phyloP scores from a whole-genome alignment of 1,139 yeast genomes.

The Protomyces pachydermus region DNA sequence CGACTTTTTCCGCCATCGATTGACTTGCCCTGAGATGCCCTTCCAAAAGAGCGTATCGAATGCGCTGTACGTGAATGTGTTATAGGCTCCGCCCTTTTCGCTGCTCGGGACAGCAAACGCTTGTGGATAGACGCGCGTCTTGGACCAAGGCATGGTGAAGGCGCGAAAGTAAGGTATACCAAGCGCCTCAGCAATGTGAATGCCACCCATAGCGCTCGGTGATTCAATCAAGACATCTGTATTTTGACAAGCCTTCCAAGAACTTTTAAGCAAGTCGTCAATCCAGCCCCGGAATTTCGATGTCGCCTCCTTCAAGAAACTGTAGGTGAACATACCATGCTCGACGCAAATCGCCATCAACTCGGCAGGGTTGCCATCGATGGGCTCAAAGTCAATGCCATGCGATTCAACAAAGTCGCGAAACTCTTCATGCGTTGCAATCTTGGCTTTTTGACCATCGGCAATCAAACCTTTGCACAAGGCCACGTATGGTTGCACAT shows the following conservation, averaged over 20 bases:
- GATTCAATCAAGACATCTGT: conserved; percentile 84
- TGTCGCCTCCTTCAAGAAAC: conserved; percentile 78
- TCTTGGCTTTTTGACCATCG: conserved; percentile 79
- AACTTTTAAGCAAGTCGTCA: conserved; percentile 56
- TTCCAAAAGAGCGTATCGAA: conserved; percentile 93
- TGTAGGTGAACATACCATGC: conserved; percentile 80
- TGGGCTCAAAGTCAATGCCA: conserved; percentile 61
- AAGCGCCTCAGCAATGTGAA: conserved; percentile 89
- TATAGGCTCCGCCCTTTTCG: conserved; percentile 86
- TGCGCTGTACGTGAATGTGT: conserved; percentile 83
- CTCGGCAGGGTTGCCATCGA: conserved; percentile 93
- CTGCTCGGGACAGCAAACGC: conserved; percentile 94
- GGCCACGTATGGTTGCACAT: conserved; percentile 92
- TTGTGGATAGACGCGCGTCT: conserved; percentile 92
- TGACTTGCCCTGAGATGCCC: conserved; percentile 84
- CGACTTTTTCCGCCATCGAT: conserved; percentile 72
- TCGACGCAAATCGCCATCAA: conserved; percentile 88
- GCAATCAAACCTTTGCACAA: conserved; percentile 68
- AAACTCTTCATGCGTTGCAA: conserved; percentile 82
- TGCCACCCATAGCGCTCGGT: conserved; percentile 93
- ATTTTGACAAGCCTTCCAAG: conserved; percentile 87
- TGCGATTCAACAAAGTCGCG: conserved; percentile 64
- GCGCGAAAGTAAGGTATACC: conserved; percentile 89
- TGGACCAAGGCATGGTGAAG: conserved; percentile 97
- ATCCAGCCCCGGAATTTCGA: conserved; percentile 88